These are phyloP conservation scores for Fusarium sp. DNA, from an alignment of 2,329 filamentous ascomycete species.

Conservation along the genomic window DNA sequence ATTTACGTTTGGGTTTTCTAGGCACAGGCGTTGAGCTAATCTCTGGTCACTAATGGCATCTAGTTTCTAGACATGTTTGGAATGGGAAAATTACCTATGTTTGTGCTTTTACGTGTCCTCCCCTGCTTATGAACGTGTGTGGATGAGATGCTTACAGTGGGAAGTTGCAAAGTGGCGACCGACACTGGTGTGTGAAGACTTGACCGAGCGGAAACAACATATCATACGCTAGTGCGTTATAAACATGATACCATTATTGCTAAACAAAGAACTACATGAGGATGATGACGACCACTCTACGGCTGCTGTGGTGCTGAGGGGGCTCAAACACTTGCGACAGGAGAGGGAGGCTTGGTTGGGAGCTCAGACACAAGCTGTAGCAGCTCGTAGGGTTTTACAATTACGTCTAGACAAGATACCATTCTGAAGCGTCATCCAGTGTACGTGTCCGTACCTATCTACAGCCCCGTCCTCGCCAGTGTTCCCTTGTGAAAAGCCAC, in stretches of 20 bases:
- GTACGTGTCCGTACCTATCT: conserved; percentile 26
- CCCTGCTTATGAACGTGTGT: background rate
- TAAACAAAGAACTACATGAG: background rate
- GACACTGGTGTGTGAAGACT: background rate
- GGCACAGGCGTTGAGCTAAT: conserved; percentile 29
- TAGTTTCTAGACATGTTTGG: conserved; percentile 26
- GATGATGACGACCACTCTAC: background rate
- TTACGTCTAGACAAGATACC: conserved; percentile 33
- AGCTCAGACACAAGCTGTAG: conserved; percentile 4
- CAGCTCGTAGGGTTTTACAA: conserved; percentile 27
- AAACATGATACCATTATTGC: background rate
- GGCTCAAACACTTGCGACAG: background rate
- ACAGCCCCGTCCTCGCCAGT: conserved; percentile 15
- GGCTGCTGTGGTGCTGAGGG: background rate
- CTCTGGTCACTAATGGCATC: conserved; percentile 22
- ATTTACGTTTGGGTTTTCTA: conserved; percentile 14
- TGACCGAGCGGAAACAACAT: background rate
- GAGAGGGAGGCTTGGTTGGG: background rate
- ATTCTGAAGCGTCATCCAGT: conserved; percentile 32
- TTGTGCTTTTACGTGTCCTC: conserved; percentile 2
- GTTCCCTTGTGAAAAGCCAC: conserved; percentile 6
- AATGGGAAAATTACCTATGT: conserved; percentile 18
- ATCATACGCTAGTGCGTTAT: background rate
- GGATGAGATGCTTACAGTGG: background rate
- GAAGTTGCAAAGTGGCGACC: conserved; percentile 27